Evolutionary conservation across 257 asterid species (phyloP), one percentile per base, ranked within the genome.

Genomic region (Ilex aquifolium): DNA sequence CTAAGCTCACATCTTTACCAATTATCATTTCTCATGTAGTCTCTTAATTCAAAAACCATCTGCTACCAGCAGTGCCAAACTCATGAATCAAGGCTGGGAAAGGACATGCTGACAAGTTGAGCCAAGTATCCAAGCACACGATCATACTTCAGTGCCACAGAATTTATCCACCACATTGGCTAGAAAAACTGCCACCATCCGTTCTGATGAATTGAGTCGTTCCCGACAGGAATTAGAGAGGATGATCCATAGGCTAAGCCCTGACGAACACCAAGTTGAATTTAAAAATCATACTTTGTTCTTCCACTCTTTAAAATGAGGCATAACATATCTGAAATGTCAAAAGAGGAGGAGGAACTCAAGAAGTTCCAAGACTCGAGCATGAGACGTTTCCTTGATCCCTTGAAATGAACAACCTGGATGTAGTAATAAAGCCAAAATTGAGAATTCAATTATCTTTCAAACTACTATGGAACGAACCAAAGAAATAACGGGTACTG

Each of bases 391-490:
- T 90, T 93, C 66, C 96, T 79, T 59, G 99, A 90, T 73, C 97
- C 99, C 75, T 93, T 93, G 82, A 93, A 93, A 80, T 90, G 96
- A 72, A 93, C 88, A 6, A 85, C 91, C 97, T 93, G 88, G 40
- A 60, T 32, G 51, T 60, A 44, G 39, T 63, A 76, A 56, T 11
- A 13, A 53, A 77, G 10, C 14, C 65, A 63, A 29, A 61, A 66
- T 68, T 60, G 13, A 44, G 27, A 21, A 21, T 21, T 21, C 27
- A 21, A 21, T 21, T 21, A 0, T 21, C 27, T 21, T 21, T 21
- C 27, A 21, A 21, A 21, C 27, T 21, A 36, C 42, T 0, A 36
- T 8, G 42, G 7, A 8, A 36, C 42, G 1, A 4, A 36, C 42
- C 42, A 36, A 36, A 36, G 5, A 36, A 36, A 36, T 36, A 4